Evolutionary conservation across 2,329 filamentous ascomycete species (phyloP), one percentile per base, ranked within the genome.

Genomic region (Graphium sp.): DNA sequence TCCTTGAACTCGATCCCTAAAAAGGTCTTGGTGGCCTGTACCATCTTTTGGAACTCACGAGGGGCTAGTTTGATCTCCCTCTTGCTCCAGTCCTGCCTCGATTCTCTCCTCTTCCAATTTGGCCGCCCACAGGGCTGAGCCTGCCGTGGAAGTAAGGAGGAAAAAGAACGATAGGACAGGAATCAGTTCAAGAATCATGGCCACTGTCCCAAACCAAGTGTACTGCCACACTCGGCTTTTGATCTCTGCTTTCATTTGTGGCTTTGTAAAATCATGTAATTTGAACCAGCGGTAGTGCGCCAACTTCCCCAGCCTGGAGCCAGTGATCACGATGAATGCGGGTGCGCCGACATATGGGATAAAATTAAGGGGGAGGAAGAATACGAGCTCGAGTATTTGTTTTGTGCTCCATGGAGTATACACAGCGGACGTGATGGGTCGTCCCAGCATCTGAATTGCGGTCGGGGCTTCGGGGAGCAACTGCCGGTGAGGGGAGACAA

Each of bases 161-260:
- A 95, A 94, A 46, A 95, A 74, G 63, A 98, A 91, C n/a, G 80
- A 91, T 27, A 94, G 52, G 9, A 87, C 64, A 2, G 89, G 89
- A 7, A 94, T 63, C n/a, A 95, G 64, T 53, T 94, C 82, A 17
- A 95, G 53, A 6, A 83, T 49, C 56, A 94, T 70, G 28, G 84
- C 81, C 4, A 89, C 63, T 1, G 79, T 82, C 11, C 89, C 89
- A 44, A 95, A 94, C 82, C 82, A 92, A 10, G 83, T 75, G 47
- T 94, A 95, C 34, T 89, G 80, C 68, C 81, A 80, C 35, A 69
- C 60, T 30, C 77, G 65, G 24, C 58, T 59, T 34, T 62, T 63
- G 17, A 87, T 67, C 41, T 79, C 82, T 17, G 57, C 58, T 41
- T 81, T 81, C 37, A 72, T 64, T 45, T 91, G 69, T 40, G 77